A percentile compares a stretch with the other conserved stretches of the same genome.
Conservation (phyloP, 345 rosid genomes). For the Gossypium herbaceum region DNA sequence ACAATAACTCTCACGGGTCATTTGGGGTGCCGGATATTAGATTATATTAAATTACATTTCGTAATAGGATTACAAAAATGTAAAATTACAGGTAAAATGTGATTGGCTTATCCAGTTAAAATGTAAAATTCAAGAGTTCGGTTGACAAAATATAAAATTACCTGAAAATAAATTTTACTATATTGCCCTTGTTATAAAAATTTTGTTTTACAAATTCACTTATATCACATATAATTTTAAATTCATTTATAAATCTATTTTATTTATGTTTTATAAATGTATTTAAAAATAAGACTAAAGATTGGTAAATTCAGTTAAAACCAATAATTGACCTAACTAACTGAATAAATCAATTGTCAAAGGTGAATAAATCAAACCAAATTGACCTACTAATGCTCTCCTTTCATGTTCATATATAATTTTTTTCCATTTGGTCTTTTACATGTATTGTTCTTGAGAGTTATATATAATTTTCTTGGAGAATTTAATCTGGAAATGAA, state of each 20-base stretch:
- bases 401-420: background rate
- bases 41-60: no score
- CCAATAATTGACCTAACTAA: background rate
- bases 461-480: background rate
- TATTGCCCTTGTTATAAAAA: no score
- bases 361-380: background rate
- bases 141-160: no score
- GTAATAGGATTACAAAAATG: no score
- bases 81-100: no score
- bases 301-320: background rate
- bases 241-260: background rate
- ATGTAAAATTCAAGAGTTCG: no score
- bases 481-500: constrained; percentile 64
- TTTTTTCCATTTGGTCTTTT: background rate
- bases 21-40: no score
- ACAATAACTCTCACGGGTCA: no score
- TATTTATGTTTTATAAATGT: background rate
- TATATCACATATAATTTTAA: background rate
- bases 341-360: background rate
- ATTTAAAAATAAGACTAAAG: background rate
- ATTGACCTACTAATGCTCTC: background rate
- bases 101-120: no score
- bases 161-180: no score
- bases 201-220: no score
- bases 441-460: background rate